Evolutionary conservation across 2,329 filamentous ascomycete species (phyloP), one percentile per base, ranked within the genome.

Genomic region (Pseudogymnoascus sp.): DNA sequence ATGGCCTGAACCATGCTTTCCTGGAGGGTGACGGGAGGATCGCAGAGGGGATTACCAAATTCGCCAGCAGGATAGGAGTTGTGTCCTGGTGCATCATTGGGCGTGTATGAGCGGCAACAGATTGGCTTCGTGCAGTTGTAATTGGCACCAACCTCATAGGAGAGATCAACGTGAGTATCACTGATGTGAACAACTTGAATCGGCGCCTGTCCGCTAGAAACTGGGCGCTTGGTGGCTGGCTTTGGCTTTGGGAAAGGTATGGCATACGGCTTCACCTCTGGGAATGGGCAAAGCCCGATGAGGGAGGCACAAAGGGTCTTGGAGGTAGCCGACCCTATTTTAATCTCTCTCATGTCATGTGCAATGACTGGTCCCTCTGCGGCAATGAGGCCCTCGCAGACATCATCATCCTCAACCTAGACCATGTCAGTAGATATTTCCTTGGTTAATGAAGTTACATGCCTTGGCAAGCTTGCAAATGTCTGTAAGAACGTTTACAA

Each of bases 291-390:
- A 16, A 69, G 61, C 6, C 83, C 82, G n/a, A 84, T 71, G 63
- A 85, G 72, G 7, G 79, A 79, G 34, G 79, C 75, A 68, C 83
- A 86, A 45, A 85, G 79, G 4, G 81, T 73, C 29, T 80, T 71
- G 18, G 82, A 78, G 0, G 81, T 80, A 63, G 76, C 77, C 6
- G 81, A 83, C 1, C 77, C 76, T 16, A 83, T 69, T 5, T 69
- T 70, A 66, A 85, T 76, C 10, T 77, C 73, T 57, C 80, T 75
- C n/a, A 86, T 68, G 10, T 75, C 76, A 40, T 79, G 75, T 36
- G 82, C 80, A 29, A 85, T 72, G 61, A 84, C 79, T 4, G 82
- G 82, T 0, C 80, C 83, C 69, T 86, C 81, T 0, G 77, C 75
- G 2, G 73, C 74, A 37, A 85, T 76, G 12, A 80, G 73, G 4